Percentiles rank a stretch among this genome's conserved stretches.
phyloP scores from a whole-genome alignment of 164 flowering plant species.

The Annona cherimola region DNA sequence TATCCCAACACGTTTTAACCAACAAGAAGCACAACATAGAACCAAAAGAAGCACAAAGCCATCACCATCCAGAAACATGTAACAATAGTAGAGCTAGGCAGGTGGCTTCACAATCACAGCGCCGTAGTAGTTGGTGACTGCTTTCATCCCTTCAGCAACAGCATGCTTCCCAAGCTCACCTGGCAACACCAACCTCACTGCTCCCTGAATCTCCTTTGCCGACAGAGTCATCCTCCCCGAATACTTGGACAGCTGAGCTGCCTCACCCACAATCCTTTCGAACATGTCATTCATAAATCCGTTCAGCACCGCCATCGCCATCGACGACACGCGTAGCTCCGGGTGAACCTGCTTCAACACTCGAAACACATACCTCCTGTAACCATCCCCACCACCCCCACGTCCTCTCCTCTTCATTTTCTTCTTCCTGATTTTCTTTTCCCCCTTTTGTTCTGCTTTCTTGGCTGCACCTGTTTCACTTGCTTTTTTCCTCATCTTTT shows the following conservation, averaged over 20 bases:
- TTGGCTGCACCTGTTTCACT: neutral
- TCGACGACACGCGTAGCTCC: slow-evolving; percentile 48
- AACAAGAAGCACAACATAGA: too few species aligned
- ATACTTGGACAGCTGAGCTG: slow-evolving; percentile 37
- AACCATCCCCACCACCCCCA: slow-evolving; percentile 8
- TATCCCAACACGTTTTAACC: too few species aligned
- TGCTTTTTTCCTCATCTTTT: neutral
- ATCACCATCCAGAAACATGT: too few species aligned
- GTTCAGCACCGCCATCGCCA: slow-evolving; percentile 61
- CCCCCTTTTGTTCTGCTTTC: neutral
- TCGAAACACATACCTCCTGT: slow-evolving; percentile 54
- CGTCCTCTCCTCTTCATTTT: neutral
- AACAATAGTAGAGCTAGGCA: too few species aligned
- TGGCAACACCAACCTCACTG: slow-evolving; percentile 71
- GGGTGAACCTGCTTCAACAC: slow-evolving; percentile 90
- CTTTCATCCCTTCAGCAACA: slow-evolving; percentile 70
- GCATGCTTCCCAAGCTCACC: slow-evolving; percentile 87
- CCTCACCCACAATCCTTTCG: slow-evolving; percentile 68
- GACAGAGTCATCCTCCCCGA: slow-evolving; percentile 43
- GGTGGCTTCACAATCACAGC: too few species aligned
- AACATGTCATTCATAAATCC: slow-evolving; percentile 75
- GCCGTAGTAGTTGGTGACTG: slow-evolving; percentile 31
- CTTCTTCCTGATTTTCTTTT: neutral
- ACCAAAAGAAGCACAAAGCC: too few species aligned
- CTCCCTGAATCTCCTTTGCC: slow-evolving; percentile 70